Evolutionary conservation across 352 stramenopile genomes (phyloP), one percentile per base, ranked within the genome.

Genomic region (Pythium brachiatum): DNA sequence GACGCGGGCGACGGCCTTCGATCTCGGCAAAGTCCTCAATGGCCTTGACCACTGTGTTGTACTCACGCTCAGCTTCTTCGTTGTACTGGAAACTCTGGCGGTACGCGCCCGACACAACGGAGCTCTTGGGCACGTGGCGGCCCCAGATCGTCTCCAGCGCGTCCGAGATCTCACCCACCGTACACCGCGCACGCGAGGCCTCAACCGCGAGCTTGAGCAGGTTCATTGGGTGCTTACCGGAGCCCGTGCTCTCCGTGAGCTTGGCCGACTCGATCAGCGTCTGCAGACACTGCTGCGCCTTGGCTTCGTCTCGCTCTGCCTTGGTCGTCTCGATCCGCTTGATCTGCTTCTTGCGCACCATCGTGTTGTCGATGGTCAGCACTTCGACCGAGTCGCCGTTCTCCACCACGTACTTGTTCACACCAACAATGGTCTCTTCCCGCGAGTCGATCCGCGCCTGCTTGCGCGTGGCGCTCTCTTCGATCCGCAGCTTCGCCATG

Each of bases 381-480:
- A 98, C 94, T 60, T 98, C 94, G 26, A 98, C 82, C n/a, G 67
- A 70, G 69, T 96, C 88, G 41, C 85, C 79, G 56, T 95, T 76
- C 60, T 92, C 75, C 38, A 98, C 77, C 16, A 85, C 71, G 76
- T 99, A 98, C 72, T 99, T 99, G 79, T 99, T 99, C 12, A 99
- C 94, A 23, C 97, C 97, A 11, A 99, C 95, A 57, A 99, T 94
- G 7, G 89, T 89, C 51, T 99, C 96, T 66, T 97, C 75, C 43
- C 88, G 81, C 29, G 89, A 96, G 75, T 99, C 97, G 60, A 99
- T 98, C 57, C 97, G 79, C 9, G 87, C 96, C 68, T 97, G 89
- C 70, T 99, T 99, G 55, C 91, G 96, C 0, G 96, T 98, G 0
- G 97, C 97, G 65, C 88, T 95, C 72, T 99, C 96, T 77, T 99